phyloP scores from a whole-genome alignment of 768 basidiomycete genomes.

The Podaxis sp. region DNA sequence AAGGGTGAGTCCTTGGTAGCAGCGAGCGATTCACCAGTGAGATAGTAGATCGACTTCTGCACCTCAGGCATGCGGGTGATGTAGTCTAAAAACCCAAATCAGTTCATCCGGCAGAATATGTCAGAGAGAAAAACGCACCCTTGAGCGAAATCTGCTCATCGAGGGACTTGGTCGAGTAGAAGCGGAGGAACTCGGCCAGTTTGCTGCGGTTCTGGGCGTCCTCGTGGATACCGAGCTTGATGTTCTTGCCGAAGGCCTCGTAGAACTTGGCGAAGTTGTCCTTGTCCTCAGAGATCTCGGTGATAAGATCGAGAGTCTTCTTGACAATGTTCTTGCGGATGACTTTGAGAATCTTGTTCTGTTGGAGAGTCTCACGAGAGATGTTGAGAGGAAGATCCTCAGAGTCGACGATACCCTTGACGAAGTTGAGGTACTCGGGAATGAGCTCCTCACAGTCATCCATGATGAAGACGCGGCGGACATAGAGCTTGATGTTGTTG shows the following conservation, averaged over 20 bases:
- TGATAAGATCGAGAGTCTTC: conserved; percentile 94
- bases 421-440: conserved; percentile 99
- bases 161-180: conserved; percentile 91
- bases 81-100: conserved; percentile 63
- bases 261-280: conserved; percentile 98
- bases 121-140: conserved; percentile 44
- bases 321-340: conserved; percentile 99
- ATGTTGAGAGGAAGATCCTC: conserved; percentile 99
- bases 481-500: conserved; percentile 99
- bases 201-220: conserved; percentile 99
- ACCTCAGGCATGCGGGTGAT: conserved; percentile 99
- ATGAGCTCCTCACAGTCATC: conserved; percentile 99
- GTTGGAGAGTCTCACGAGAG: conserved; percentile 98
- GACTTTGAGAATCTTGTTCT: conserved; percentile 99
- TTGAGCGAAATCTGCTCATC: conserved; percentile 95
- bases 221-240: conserved; percentile 99
- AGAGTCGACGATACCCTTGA: conserved; percentile 99
- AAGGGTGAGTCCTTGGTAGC: conserved; percentile 93
- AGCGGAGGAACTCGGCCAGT: conserved; percentile 98
- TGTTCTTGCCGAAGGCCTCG: conserved; percentile 97
- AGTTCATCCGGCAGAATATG: not conserved
- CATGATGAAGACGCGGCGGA: conserved; percentile 99
- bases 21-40: conserved; percentile 95
- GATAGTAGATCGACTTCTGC: conserved; percentile 99
- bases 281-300: conserved; percentile 99